Conservation (phyloP, 2,329 filamentous ascomycete genomes). For the Alternaria sp. region DNA sequence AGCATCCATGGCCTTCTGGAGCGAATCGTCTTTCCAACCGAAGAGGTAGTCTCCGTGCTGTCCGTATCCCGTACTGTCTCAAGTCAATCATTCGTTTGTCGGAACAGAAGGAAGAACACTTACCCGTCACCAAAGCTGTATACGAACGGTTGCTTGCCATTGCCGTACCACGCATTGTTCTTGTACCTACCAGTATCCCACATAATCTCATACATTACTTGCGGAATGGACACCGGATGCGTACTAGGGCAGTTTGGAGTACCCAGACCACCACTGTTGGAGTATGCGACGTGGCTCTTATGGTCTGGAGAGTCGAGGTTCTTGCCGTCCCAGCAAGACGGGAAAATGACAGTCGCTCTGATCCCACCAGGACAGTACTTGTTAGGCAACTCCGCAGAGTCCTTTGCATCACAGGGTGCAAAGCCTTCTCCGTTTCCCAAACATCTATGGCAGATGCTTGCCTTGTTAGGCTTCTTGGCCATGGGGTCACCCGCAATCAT, state of each 20-base stretch:
- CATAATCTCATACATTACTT: conserved; percentile 59
- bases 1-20: conserved; percentile 44
- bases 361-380: conserved; percentile 82
- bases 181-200: conserved; percentile 52
- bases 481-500: conserved; percentile 42
- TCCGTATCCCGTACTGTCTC: conserved; percentile 24
- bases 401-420: conserved; percentile 38
- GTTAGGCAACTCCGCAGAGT: conserved; percentile 58
- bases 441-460: conserved; percentile 48
- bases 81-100: background rate
- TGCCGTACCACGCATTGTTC: conserved; percentile 32
- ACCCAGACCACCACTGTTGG: conserved; percentile 49
- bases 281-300: conserved; percentile 71
- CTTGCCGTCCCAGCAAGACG: conserved; percentile 74
- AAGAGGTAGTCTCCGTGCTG: conserved; percentile 41
- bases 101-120: conserved; percentile 2
- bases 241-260: conserved; percentile 58
- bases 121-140: conserved; percentile 42
- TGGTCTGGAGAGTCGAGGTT: conserved; percentile 63
- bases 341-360: conserved; percentile 73
- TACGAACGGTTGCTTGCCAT: conserved; percentile 41
- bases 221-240: conserved; percentile 57
- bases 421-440: conserved; percentile 31
- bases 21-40: conserved; percentile 41
- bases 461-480: conserved; percentile 28